Evolutionary conservation across 345 rosid species (phyloP), one percentile per base, ranked within the genome.

Genomic region (Bruguiera gymnorhiza): DNA sequence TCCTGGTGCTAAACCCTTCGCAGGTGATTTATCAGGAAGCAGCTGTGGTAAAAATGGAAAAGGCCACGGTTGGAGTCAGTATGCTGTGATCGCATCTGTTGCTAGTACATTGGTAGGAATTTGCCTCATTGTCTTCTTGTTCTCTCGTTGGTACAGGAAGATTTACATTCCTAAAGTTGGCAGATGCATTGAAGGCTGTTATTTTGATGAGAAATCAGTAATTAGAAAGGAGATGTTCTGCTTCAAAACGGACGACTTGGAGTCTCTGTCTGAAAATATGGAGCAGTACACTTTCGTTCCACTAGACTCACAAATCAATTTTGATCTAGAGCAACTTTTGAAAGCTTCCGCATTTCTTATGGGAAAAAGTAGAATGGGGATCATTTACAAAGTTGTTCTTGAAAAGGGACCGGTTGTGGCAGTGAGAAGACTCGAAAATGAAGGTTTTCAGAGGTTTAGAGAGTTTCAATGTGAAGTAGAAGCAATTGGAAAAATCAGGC

Each of bases 281-380:
- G 80, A 76, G 15, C 80, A 76, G 62, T 76, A 67, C 62, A 68
- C 71, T 18, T 76, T 76, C 48, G 15, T 63, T 11, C 60, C 69
- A 18, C 39, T 76, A 36, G 72, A 71, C 53, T 9, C 73, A 1
- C 63, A 48, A n/a, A 53, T 68, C 58, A 59, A 52, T 50, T 76
- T 72, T 43, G 70, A 71, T 58, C 62, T 76, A 6, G 70, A 68
- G 37, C 76, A 67, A 29, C 80, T 76, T 24, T 73, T 76, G 23
- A 76, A 71, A 72, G 80, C 80, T 16, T 72, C 80, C 18, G 80
- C 80, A 29, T 76, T 76, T 63, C 80, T 76, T 34, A 55, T 76
- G 18, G 76, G 76, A 16, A 76, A 56, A 48, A 71, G 66, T 62
- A 50, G 69, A 34, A 51, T 20, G 26, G 80, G 76, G 37, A 67